These are phyloP conservation scores for Populus deltoides DNA, from an alignment of 345 rosid genomes.

Conservation along the genomic window DNA sequence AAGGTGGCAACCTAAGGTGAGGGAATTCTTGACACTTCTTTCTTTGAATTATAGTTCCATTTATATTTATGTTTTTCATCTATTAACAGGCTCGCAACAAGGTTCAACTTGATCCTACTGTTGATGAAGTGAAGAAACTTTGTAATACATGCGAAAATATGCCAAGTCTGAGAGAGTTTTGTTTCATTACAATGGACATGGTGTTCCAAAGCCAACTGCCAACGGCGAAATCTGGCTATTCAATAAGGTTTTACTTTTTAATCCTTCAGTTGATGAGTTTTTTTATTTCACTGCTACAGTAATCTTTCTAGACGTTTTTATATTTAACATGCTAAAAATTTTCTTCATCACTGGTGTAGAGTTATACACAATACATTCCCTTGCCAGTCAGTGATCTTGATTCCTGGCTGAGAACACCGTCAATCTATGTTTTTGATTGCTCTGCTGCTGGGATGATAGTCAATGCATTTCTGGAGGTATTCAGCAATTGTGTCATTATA, in stretches of 20 bases:
- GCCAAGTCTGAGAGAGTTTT: slow-evolving; percentile 94
- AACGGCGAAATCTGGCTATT: slow-evolving; percentile 99
- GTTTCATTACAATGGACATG: slow-evolving; percentile 98
- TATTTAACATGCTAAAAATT: slow-evolving; percentile 6
- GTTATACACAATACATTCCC: slow-evolving; percentile 95
- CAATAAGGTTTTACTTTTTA: slow-evolving; percentile 63
- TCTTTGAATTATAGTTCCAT: background rate
- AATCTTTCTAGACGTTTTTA: background rate
- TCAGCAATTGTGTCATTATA: background rate
- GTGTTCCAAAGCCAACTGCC: slow-evolving; percentile 97
- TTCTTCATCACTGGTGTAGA: slow-evolving; percentile 45
- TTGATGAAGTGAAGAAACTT: slow-evolving; percentile 91
- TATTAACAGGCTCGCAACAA: slow-evolving; percentile 76
- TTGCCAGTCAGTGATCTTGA: slow-evolving; percentile 90
- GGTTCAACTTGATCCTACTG: slow-evolving; percentile 88
- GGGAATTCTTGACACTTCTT: slow-evolving; percentile 6
- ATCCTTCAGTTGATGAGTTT: slow-evolving; percentile 47
- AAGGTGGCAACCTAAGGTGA: slow-evolving; percentile 99
- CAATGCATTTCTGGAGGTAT: slow-evolving; percentile 89
- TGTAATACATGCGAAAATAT: slow-evolving; percentile 81
- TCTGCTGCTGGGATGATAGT: slow-evolving; percentile 99
- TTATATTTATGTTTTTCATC: slow-evolving; percentile 18
- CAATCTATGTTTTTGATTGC: slow-evolving; percentile 96
- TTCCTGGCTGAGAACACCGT: slow-evolving; percentile 97
- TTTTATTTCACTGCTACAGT: background rate